Base-by-base conservation (phyloP, 345 rosid species). In the rapeseed (Brassica napus) region DNA sequence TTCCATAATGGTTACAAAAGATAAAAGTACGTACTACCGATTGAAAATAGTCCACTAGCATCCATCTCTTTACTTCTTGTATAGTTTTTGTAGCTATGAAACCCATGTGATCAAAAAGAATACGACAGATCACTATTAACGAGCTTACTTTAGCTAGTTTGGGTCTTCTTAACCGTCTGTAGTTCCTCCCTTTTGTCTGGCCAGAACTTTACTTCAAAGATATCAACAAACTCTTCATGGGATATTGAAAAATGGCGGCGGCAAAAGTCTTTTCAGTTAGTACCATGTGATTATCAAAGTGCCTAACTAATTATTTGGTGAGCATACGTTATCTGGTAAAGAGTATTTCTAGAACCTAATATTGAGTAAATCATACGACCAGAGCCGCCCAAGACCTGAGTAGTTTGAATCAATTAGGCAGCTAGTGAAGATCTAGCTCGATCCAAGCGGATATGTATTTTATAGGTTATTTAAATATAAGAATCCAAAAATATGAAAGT, bases 321-420 rank as follows among this genome's bases (percentile, higher is more conserved):
- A 52, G 21, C 57, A 5, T 14, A 49, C 7, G 14, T 64, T 64
- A 15, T 32, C 37, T 32, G 44, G 14, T 64, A 64, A 15, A 64
- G 12, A 31, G 23, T 32, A n/a, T 30, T 30, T 30, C 66, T 30
- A n/a, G 8, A 62, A 30, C 37, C 18, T 30, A 30, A 30, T 62
- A 30, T 62, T 18, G 37, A 15, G 35, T 28, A 4, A 11, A 12
- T 11, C n/a, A 61, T 12, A 26, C 35, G 65, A 58, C 30, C 62
- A 21, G 28, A 58, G 62, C 30, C 28, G 57, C 30, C 61, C 62
- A 58, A 58, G 4, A 21, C 28, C 12, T 58, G 30, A 58, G 30
- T 62, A 62, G 39, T 62, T 62, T 6, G 65, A 62, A n/a, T 62
- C 35, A 62, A n/a, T 63, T 63, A 63, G 67, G 35, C 67, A 63